These are phyloP conservation scores for Wickerhamomyces bisporus DNA, from an alignment of 805 yeast species.

Conservation along the genomic window DNA sequence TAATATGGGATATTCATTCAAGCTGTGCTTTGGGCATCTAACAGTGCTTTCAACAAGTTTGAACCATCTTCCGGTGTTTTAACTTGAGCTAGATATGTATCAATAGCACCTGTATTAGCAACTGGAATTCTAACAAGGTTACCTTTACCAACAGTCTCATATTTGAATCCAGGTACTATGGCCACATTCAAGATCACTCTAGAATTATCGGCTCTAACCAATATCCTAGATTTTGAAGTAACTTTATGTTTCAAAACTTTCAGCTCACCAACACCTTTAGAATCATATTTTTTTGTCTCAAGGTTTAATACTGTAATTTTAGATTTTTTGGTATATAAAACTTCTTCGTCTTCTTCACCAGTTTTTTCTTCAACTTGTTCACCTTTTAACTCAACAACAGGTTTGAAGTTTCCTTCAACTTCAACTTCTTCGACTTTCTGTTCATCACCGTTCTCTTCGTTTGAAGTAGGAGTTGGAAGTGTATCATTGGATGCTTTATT, in stretches of 20 bases:
- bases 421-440: constrained; percentile 39
- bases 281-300: constrained; percentile 46
- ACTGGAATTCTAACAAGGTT: constrained; percentile 64
- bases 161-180: constrained; percentile 53
- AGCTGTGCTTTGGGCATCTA: constrained; percentile 8
- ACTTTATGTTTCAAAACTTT: constrained; percentile 60
- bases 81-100: constrained; percentile 68
- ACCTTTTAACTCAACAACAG: constrained; percentile 35
- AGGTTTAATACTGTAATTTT: constrained; percentile 61
- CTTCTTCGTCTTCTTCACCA: constrained; percentile 82
- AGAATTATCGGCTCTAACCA: constrained; percentile 87
- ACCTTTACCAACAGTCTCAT: constrained; percentile 59
- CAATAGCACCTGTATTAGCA: constrained; percentile 51
- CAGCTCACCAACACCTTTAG: constrained; percentile 78
- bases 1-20: not conserved
- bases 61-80: constrained; percentile 70
- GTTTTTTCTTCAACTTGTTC: constrained; percentile 55
- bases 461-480: constrained; percentile 15
- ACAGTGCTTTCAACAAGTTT: constrained; percentile 36
- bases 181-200: constrained; percentile 68
- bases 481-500: constrained; percentile 1
- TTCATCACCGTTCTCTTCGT: constrained; percentile 22
- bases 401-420: constrained; percentile 42
- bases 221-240: constrained; percentile 58
- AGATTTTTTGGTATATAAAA: constrained; percentile 58